A percentile compares a stretch with the other conserved stretches of the same genome.
Conservation (phyloP, 805 yeast species). For the Lipomyces spencermartinsiae region DNA sequence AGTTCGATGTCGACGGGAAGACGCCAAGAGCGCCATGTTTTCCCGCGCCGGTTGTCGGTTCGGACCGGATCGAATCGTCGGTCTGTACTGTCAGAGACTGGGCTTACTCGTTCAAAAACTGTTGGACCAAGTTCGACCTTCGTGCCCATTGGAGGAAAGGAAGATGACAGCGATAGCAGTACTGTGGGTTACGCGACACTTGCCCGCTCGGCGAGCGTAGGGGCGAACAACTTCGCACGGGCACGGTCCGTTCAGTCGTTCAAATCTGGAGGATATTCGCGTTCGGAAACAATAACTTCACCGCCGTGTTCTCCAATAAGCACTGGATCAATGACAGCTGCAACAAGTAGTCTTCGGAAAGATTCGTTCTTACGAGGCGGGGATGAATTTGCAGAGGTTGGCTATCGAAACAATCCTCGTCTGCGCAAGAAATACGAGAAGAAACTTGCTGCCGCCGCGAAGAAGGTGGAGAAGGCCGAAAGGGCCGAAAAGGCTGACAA, state of each 20-base stretch:
- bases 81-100: background rate
- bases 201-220: background rate
- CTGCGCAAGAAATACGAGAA: constrained; percentile 1
- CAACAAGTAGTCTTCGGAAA: background rate
- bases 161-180: background rate
- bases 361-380: constrained; percentile 11
- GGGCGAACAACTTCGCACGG: background rate
- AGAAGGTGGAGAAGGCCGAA: background rate
- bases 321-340: background rate
- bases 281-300: background rate
- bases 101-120: background rate
- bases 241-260: constrained; percentile 1
- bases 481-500: background rate
- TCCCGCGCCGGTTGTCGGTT: background rate
- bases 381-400: constrained; percentile 10
- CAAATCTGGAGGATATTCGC: background rate
- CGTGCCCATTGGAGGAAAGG: constrained; percentile 1
- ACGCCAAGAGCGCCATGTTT: background rate
- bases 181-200: background rate
- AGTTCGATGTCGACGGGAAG: background rate
- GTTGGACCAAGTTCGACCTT: background rate
- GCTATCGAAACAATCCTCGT: background rate
- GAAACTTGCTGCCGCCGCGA: constrained; percentile 4
- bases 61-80: background rate
- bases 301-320: background rate